Percentiles rank a stretch among this genome's conserved stretches.
These are phyloP conservation scores for Lophiostoma macrostomum DNA, from an alignment of 495 filamentous ascomycete genomes.

Conservation along the genomic window DNA sequence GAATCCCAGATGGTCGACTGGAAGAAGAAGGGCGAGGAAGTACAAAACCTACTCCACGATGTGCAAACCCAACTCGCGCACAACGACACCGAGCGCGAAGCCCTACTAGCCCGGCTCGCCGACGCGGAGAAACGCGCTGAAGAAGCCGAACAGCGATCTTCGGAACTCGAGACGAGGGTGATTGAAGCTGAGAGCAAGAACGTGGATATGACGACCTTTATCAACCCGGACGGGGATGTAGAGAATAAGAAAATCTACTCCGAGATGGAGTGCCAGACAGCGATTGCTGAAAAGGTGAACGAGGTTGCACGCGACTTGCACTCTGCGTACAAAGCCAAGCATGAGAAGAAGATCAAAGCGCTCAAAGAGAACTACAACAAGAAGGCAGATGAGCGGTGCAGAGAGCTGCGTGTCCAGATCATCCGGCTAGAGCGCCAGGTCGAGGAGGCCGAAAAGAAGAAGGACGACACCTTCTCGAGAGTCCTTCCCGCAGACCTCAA, in stretches of 20 bases:
- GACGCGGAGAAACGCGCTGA: slow-evolving; percentile 71
- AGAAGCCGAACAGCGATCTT: slow-evolving; percentile 51
- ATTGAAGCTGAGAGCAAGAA: slow-evolving; percentile 40
- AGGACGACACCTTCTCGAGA: slow-evolving; percentile 63
- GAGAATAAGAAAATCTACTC: slow-evolving; percentile 25
- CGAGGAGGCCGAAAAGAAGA: slow-evolving; percentile 63
- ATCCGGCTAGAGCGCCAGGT: slow-evolving; percentile 66
- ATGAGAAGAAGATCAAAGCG: slow-evolving; percentile 89
- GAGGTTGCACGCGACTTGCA: slow-evolving; percentile 82
- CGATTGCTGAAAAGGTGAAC: slow-evolving; percentile 86
- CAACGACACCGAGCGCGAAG: slow-evolving; percentile 71
- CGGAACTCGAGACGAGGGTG: slow-evolving; percentile 43
- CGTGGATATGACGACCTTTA: slow-evolving; percentile 28
- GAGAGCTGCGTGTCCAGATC: slow-evolving; percentile 68
- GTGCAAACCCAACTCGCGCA: slow-evolving; percentile 78
- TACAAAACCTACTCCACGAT: slow-evolving; percentile 73
- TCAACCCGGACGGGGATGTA: slow-evolving; percentile 15
- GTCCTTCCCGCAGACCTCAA: slow-evolving; percentile 44
- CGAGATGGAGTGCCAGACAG: slow-evolving; percentile 33
- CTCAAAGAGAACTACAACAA: slow-evolving; percentile 93
- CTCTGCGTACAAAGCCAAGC: slow-evolving; percentile 90
- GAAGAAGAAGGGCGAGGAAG: slow-evolving; percentile 78
- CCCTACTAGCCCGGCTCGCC: slow-evolving; percentile 64
- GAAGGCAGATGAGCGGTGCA: slow-evolving; percentile 80
- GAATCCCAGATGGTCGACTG: slow-evolving; percentile 76